Evolutionary conservation across 805 yeast species (phyloP).

Genomic region (Sungouiozyma intestinalis): DNA sequence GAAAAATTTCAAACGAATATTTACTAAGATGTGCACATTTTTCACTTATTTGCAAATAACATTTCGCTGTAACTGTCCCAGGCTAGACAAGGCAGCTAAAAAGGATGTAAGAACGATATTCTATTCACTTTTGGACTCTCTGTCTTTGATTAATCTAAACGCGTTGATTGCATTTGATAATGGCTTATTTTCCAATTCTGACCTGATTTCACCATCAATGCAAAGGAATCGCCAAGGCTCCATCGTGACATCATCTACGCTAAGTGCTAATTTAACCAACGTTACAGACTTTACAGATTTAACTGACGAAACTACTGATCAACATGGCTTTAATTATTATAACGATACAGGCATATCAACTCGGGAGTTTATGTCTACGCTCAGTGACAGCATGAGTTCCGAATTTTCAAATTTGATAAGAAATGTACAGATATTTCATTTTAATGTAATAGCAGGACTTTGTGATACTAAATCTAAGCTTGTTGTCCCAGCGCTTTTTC

Average conservation of each 20-base stretch:
- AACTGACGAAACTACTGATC: constrained; percentile 22
- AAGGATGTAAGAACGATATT: constrained; percentile 37
- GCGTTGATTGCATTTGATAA: background rate
- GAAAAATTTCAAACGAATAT: constrained; percentile 42
- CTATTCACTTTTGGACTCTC: constrained; percentile 40
- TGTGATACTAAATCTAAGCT: constrained; percentile 7
- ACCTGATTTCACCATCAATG: background rate
- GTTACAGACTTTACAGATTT: background rate
- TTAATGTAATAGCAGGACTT: constrained; percentile 15
- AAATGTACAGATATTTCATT: constrained; percentile 23
- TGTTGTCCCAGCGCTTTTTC: constrained; percentile 54
- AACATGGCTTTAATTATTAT: background rate
- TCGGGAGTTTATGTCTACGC: background rate
- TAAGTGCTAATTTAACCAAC: background rate
- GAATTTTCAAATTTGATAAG: constrained; percentile 23
- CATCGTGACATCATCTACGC: background rate
- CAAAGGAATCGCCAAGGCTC: background rate
- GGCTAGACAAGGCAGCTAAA: constrained; percentile 40
- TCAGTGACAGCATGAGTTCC: constrained; percentile 11
- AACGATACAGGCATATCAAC: background rate
- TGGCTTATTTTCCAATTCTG: background rate
- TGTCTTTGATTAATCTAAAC: background rate
- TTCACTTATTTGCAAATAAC: constrained; percentile 42
- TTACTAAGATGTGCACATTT: constrained; percentile 41
- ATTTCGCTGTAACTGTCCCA: constrained; percentile 35